These are phyloP conservation scores for Cyclotella choctawhatcheeana DNA, from an alignment of 108 stramenopile genomes.

Conservation along the genomic window DNA sequence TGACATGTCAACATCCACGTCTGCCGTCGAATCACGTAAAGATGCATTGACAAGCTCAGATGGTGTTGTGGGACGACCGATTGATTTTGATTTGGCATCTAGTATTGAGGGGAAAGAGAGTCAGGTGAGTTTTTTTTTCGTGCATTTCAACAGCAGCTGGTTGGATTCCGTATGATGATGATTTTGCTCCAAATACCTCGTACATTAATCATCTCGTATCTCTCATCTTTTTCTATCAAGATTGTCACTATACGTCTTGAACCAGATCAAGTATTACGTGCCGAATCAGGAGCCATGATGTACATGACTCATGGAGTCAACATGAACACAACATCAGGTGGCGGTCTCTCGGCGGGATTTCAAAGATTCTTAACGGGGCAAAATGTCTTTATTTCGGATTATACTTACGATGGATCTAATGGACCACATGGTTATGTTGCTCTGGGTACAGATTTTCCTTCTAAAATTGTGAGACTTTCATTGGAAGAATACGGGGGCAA, in stretches of 20 bases:
- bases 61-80: constrained; percentile 74
- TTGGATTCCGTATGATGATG: too few species aligned
- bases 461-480: constrained; percentile 84
- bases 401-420: constrained; percentile 54
- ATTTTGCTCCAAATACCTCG: too few species aligned
- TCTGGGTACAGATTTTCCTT: constrained; percentile 91
- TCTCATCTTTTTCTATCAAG: constrained; percentile 9
- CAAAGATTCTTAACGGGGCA: constrained; percentile 90
- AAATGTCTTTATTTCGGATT: constrained; percentile 91
- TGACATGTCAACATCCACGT: neutral
- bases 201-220: neutral
- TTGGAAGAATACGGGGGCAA: constrained; percentile 77
- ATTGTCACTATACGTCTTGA: constrained; percentile 77
- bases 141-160: too few species aligned
- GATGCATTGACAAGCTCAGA: constrained; percentile 64
- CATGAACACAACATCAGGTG: constrained; percentile 81
- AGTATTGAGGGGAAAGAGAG: constrained; percentile 90
- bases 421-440: constrained; percentile 73
- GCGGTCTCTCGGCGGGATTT: constrained; percentile 62
- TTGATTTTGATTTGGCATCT: constrained; percentile 76
- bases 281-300: constrained; percentile 89
- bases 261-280: constrained; percentile 82
- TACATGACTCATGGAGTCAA: constrained; percentile 85
- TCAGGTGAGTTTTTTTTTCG: constrained; percentile 48
- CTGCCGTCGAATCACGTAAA: constrained; percentile 20